These are phyloP conservation scores for Clonostachys rhizophaga DNA, from an alignment of 2,329 filamentous ascomycete genomes.

Conservation along the genomic window DNA sequence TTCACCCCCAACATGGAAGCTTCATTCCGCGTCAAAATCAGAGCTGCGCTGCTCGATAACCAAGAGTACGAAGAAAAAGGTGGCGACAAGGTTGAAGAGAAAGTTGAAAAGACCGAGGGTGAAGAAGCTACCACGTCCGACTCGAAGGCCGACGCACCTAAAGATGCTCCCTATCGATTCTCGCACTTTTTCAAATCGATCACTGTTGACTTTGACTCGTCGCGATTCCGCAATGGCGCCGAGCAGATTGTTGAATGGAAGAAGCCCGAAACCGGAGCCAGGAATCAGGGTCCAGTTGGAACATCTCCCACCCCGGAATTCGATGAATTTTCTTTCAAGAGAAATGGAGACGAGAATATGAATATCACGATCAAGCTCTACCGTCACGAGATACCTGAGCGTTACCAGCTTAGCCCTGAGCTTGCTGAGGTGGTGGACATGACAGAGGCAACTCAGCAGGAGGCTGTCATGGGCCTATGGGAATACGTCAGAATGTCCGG, in stretches of 20 bases:
- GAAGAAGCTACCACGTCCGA: constrained; percentile 23
- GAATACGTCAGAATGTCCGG: constrained; percentile 86
- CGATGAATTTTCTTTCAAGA: constrained; percentile 86
- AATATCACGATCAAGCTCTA: constrained; percentile 86
- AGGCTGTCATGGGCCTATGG: constrained; percentile 89
- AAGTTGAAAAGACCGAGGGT: not conserved
- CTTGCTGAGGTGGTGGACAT: constrained; percentile 83
- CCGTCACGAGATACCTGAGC: constrained; percentile 80
- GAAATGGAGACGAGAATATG: constrained; percentile 85
- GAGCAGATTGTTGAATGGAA: constrained; percentile 77
- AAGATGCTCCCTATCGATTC: constrained; percentile 47
- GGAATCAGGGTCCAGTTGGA: constrained; percentile 32
- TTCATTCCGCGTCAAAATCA: constrained; percentile 86
- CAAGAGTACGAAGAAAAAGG: constrained; percentile 57
- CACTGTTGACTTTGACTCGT: constrained; percentile 67
- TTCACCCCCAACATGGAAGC: constrained; percentile 74
- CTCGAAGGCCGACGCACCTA: constrained; percentile 24
- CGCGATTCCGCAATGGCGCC: constrained; percentile 47
- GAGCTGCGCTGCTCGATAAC: constrained; percentile 77
- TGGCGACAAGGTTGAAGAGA: constrained; percentile 23
- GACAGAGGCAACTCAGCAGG: constrained; percentile 79
- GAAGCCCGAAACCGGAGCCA: constrained; percentile 61
- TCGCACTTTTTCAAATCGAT: constrained; percentile 83
- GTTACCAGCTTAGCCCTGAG: constrained; percentile 73
- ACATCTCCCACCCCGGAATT: constrained; percentile 68